Evolutionary conservation across 106 monocot genomes (phyloP).

Genomic region (Cymbidium sinense): DNA sequence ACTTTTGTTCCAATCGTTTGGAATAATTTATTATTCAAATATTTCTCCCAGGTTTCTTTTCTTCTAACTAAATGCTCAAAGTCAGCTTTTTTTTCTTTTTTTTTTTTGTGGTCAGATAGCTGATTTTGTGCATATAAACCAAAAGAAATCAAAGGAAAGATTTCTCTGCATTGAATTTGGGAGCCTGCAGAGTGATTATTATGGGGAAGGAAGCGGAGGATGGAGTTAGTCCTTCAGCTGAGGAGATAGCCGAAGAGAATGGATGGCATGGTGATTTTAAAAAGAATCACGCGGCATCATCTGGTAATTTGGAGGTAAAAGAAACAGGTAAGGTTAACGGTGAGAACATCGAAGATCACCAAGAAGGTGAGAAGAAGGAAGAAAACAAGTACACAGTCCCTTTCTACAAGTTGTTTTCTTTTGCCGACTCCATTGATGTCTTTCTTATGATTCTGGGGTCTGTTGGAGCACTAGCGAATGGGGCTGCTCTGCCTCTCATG

Average conservation of each 20-base stretch:
- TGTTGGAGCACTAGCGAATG: constrained; percentile 41
- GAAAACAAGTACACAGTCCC: constrained; percentile 19
- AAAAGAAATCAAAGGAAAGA: too few relatives aligned
- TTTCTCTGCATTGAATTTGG: too few relatives aligned
- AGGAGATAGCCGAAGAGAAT: constrained; percentile 1
- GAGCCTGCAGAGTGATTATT: neutral
- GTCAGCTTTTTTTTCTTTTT: too few relatives aligned
- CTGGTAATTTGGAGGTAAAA: neutral
- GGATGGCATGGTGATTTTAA: neutral
- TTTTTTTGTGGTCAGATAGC: too few relatives aligned
- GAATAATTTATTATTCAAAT: too few relatives aligned
- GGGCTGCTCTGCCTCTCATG: constrained; percentile 48
- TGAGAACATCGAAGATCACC: neutral
- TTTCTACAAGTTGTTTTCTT: constrained; percentile 50
- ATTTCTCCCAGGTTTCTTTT: too few relatives aligned
- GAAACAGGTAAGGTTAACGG: neutral
- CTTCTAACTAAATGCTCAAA: too few relatives aligned
- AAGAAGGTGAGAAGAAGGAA: constrained; percentile 3
- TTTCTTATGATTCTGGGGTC: constrained; percentile 44
- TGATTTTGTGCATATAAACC: too few relatives aligned
- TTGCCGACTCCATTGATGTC: constrained; percentile 47
- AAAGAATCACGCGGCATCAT: neutral
- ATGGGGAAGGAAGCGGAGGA: neutral
- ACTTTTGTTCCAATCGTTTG: too few relatives aligned
- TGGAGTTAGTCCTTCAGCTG: neutral